Conservation (phyloP, 1,284 basidiomycete species). For the Cryptococcus neoformans region DNA sequence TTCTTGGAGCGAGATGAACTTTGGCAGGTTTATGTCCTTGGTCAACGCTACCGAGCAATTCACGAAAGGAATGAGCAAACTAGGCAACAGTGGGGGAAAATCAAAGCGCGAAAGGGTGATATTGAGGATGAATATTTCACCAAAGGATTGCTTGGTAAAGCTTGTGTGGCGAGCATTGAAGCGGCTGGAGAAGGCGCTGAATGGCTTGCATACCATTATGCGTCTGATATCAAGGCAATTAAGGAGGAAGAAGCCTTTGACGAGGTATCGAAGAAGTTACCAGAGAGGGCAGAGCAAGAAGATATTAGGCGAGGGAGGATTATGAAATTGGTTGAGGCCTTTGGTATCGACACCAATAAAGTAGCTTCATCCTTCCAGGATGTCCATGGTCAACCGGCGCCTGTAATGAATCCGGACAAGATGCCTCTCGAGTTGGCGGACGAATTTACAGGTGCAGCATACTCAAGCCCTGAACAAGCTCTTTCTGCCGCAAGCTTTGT, state of each 20-base stretch:
- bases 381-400: slow-evolving; percentile 19
- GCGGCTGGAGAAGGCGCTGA: slow-evolving; percentile 87
- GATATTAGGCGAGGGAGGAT: slow-evolving; percentile 36
- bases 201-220: slow-evolving; percentile 83
- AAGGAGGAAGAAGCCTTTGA: slow-evolving; percentile 64
- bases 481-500: slow-evolving; percentile 65
- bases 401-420: slow-evolving; percentile 37
- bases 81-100: slow-evolving; percentile 59
- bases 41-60: slow-evolving; percentile 81
- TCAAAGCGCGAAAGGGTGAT: slow-evolving; percentile 37
- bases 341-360: slow-evolving; percentile 33
- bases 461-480: slow-evolving; percentile 29
- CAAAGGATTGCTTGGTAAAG: slow-evolving; percentile 30
- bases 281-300: slow-evolving; percentile 24
- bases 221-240: slow-evolving; percentile 59
- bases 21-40: slow-evolving; percentile 82
- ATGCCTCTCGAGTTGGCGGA: slow-evolving; percentile 42
- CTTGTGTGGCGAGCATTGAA: slow-evolving; percentile 61
- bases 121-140: slow-evolving; percentile 43
- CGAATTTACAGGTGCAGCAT: slow-evolving; percentile 38
- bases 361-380: slow-evolving; percentile 42
- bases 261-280: slow-evolving; percentile 54
- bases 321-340: slow-evolving; percentile 41
- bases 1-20: slow-evolving; percentile 74
- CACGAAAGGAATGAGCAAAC: slow-evolving; percentile 68